phyloP scores from a whole-genome alignment of 2,329 filamentous ascomycete genomes.

The Alternaria sp. region DNA sequence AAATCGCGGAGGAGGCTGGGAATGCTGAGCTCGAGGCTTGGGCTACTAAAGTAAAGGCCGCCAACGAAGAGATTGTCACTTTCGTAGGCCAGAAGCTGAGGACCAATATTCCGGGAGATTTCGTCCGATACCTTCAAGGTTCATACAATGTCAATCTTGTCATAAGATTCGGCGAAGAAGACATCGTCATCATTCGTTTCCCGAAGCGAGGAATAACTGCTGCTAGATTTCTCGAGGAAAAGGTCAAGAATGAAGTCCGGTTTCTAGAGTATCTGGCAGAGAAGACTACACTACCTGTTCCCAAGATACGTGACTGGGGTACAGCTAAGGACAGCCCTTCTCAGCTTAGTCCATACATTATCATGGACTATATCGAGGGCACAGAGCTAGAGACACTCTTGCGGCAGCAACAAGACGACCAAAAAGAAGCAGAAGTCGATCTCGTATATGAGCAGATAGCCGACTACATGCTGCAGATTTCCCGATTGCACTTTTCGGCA shows the following conservation, averaged over 20 bases:
- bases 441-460: neutral
- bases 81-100: neutral
- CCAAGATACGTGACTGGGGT: neutral
- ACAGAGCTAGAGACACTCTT: neutral
- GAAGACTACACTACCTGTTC: neutral
- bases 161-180: neutral
- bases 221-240: neutral
- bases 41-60: neutral
- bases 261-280: neutral
- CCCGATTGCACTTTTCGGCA: neutral
- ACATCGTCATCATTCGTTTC: neutral
- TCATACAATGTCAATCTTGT: neutral
- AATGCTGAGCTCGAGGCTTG: neutral
- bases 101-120: neutral
- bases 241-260: neutral
- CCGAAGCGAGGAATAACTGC: neutral
- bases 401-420: neutral
- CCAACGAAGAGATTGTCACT: neutral
- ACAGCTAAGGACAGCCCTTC: neutral
- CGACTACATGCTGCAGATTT: neutral
- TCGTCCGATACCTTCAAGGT: neutral
- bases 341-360: neutral
- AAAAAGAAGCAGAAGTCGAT: neutral
- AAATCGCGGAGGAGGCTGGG: neutral
- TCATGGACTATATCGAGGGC: neutral